These are phyloP conservation scores for Teratosphaeriaceae sp. DNA, from an alignment of 2,329 filamentous ascomycete species.

Conservation along the genomic window DNA sequence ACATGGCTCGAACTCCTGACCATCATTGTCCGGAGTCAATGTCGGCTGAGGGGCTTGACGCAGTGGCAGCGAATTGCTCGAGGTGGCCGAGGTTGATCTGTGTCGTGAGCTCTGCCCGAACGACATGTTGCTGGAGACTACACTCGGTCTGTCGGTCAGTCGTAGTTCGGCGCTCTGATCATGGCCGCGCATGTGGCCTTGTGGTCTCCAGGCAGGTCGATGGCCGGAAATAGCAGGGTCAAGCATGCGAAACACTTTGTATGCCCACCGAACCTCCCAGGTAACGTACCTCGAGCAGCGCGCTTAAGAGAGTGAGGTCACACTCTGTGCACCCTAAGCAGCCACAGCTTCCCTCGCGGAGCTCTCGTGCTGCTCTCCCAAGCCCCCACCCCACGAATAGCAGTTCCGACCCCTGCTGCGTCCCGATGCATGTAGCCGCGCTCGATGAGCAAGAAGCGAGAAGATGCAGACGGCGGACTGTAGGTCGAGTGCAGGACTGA, in stretches of 20 bases:
- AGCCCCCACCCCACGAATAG: constrained; percentile 19
- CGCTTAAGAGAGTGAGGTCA: constrained; percentile 24
- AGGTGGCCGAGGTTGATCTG: constrained; percentile 33
- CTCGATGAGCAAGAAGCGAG: constrained; percentile 17
- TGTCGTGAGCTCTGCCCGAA: constrained; percentile 34
- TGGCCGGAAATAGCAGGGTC: constrained; percentile 17
- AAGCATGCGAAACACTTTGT: constrained; percentile 18
- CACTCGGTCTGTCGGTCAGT: constrained; percentile 17
- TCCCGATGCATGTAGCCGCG: constrained; percentile 37
- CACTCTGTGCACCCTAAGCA: constrained; percentile 17
- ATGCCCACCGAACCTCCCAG: constrained; percentile 12
- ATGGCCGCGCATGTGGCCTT: constrained; percentile 17
- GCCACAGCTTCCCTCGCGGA: constrained; percentile 13
- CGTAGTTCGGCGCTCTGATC: constrained; percentile 9
- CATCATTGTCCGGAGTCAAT: constrained; percentile 39
- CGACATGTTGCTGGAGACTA: constrained; percentile 35
- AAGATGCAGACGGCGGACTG: constrained; percentile 16
- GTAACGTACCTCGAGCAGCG: constrained; percentile 29
- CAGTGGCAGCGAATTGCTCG: constrained; percentile 32
- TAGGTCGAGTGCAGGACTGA: constrained; percentile 18
- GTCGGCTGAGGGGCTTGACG: no score
- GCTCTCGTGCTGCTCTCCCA: constrained; percentile 22
- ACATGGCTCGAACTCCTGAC: constrained; percentile 69
- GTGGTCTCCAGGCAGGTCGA: constrained; percentile 15
- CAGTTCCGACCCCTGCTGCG: constrained; percentile 15